Evolutionary conservation across 1,284 basidiomycete genomes (phyloP).

Genomic region (Hemileia vastatrix): DNA sequence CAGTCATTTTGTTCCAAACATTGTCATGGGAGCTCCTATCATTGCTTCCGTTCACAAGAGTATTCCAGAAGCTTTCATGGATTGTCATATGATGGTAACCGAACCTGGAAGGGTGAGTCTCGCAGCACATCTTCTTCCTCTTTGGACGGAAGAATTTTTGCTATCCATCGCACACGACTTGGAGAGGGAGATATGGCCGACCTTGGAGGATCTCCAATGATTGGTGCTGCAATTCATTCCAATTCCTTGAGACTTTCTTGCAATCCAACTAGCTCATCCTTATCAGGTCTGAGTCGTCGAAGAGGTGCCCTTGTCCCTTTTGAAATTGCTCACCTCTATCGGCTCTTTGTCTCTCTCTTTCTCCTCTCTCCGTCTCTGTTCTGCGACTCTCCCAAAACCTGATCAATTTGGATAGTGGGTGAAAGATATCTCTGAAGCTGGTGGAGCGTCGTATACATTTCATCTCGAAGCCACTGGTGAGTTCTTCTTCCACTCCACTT

Average conservation of each 20-base stretch:
- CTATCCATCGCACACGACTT: not conserved
- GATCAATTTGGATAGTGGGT: no score
- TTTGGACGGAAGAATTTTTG: not conserved
- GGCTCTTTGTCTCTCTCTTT: not conserved
- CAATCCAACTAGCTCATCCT: not conserved
- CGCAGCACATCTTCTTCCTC: not conserved
- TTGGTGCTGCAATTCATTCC: not conserved
- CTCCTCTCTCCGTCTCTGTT: no score
- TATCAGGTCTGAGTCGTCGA: not conserved
- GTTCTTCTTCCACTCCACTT: conserved; percentile 37
- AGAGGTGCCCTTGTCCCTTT: no score
- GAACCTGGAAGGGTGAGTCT: conserved; percentile 69
- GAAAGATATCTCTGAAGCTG: conserved; percentile 85
- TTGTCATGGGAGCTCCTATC: conserved; percentile 88
- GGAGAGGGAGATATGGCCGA: not conserved
- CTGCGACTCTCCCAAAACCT: no score
- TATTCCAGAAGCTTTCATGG: conserved; percentile 94
- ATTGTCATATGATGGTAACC: conserved; percentile 99
- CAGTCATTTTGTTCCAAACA: conserved; percentile 96
- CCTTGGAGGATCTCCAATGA: not conserved
- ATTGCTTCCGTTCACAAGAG: conserved; percentile 74
- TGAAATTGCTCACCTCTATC: not conserved
- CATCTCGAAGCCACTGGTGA: conserved; percentile 87
- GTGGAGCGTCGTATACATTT: conserved; percentile 90
- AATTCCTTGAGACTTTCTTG: not conserved